phyloP scores from a whole-genome alignment of 2,329 filamentous ascomycete genomes.

The Sporothrix inflata region DNA sequence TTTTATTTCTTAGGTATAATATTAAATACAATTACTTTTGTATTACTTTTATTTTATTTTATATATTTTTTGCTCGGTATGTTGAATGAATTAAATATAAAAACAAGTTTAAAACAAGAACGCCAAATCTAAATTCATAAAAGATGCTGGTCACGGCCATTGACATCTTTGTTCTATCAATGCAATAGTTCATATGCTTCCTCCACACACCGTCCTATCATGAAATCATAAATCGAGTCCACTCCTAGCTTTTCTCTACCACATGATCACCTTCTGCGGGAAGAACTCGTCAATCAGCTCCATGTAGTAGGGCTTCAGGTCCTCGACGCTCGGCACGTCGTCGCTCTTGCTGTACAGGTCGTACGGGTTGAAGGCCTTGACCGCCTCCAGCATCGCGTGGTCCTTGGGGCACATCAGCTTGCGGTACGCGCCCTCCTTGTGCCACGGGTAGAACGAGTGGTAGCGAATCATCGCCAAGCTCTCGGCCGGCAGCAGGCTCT shows the following conservation, averaged over 20 bases:
- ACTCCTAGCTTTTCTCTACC: conserved; percentile 50
- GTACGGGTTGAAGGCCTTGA: conserved; percentile 87
- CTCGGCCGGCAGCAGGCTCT: conserved; percentile 77
- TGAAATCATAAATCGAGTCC: not conserved
- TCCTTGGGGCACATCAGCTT: conserved; percentile 86
- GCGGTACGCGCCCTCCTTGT: conserved; percentile 76
- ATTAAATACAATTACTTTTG: not conserved
- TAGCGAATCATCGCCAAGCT: conserved; percentile 91
- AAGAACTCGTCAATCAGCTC: conserved; percentile 77
- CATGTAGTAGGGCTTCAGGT: conserved; percentile 78
- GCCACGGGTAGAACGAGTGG: conserved; percentile 93
- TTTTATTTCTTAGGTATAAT: not conserved
- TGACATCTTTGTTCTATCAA: not conserved
- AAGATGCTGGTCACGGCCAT: not conserved
- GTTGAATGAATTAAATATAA: not conserved
- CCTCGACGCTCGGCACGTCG: conserved; percentile 72
- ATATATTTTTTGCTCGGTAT: not conserved
- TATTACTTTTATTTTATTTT: not conserved
- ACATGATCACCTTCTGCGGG: conserved; percentile 67
- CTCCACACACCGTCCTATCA: not conserved
- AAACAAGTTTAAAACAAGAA: not conserved
- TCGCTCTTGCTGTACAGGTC: conserved; percentile 93
- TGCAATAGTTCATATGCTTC: too few species aligned
- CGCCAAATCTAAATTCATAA: not conserved
- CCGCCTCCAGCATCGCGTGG: conserved; percentile 75